Base-by-base conservation (phyloP, 2,329 filamentous ascomycete genomes). In the Apiospora hydei region DNA sequence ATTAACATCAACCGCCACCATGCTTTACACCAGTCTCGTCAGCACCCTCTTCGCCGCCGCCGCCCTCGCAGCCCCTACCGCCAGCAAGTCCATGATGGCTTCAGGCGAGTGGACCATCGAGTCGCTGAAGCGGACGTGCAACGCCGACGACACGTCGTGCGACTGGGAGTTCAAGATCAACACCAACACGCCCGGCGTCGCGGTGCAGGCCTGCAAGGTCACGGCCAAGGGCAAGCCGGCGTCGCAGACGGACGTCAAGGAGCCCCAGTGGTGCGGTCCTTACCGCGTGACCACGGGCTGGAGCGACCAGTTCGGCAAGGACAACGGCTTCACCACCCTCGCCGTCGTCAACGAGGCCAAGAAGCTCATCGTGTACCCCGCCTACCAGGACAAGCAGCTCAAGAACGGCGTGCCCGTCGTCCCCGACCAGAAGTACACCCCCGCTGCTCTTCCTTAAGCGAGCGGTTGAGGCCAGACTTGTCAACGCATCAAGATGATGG, bases 211-310 rank as follows among this genome's bases (percentile, higher is more conserved):
- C 24, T 85, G 83, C 80, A 77, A 74, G 68, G 85, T 84, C 78
- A 77, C 80, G 72, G 83, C 85, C 73, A 77, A 72, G 46, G 69
- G 73, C 10, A 69, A 46, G 53, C 71, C 80, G 70, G 79, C 80
- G 75, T 79, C 80, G 76, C 81, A 82, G 71, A 83, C 82, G 30
- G 81, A 83, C 49, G 74, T 80, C 75, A 82, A 72, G 80, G 81
- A 77, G 74, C 82, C 74, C 64, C 73, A 75, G 70, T 44, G 21
- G 57, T 89, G 87, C 80, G 88, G 87, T 57, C 78, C 77, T 75
- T 90, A 82, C 82, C 86, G 82, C 73, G 76, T 90, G 75, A 88
- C 86, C 67, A 87, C 85, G 14, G 85, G 85, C 78, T 90, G 88
- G 88, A 88, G 85, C 77, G 87, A 83, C 77, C 85, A 88, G 79